Conservation (phyloP, 2,329 filamentous ascomycete genomes). For the Lomentospora prolificans region DNA sequence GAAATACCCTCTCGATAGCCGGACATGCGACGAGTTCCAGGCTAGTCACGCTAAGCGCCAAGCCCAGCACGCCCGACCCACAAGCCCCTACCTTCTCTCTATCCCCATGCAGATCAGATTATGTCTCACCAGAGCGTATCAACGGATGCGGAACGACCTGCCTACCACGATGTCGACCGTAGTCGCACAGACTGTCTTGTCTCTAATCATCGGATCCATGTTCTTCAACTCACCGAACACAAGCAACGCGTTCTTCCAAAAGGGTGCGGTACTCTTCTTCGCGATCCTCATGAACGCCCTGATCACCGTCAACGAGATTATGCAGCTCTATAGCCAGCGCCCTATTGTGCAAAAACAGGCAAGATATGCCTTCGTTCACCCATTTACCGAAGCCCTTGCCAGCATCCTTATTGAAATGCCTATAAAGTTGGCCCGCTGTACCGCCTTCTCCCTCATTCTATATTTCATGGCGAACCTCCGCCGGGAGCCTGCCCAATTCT, state of each 20-base stretch:
- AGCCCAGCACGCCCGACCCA: conserved; percentile 47
- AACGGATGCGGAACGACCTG: conserved; percentile 46
- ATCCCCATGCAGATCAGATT: conserved; percentile 51
- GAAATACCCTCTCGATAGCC: conserved; percentile 7
- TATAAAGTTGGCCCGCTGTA: conserved; percentile 62
- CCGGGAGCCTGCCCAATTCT: conserved; percentile 62
- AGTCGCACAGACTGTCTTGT: conserved; percentile 11
- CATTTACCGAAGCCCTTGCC: background rate
- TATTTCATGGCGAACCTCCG: conserved; percentile 85
- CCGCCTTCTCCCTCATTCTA: conserved; percentile 68
- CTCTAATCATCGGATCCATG: conserved; percentile 53
- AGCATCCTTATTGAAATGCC: conserved; percentile 30
- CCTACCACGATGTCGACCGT: conserved; percentile 57
- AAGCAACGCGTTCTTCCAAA: conserved; percentile 46
- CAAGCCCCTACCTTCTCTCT: conserved; percentile 54
- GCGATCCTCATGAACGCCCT: conserved; percentile 23
- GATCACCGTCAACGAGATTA: conserved; percentile 17
- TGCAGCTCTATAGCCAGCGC: conserved; percentile 16
- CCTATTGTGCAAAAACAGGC: conserved; percentile 19
- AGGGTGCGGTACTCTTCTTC: conserved; percentile 19
- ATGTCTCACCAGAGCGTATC: conserved; percentile 47
- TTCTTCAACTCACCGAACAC: conserved; percentile 50
- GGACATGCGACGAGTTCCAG: conserved; percentile 10
- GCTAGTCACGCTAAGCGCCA: conserved; percentile 10
- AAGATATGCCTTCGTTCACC: background rate